A percentile compares a stretch with the other conserved stretches of the same genome.
phyloP scores from a whole-genome alignment of 2,329 filamentous ascomycete genomes.

The Neofusicoccum parvum region DNA sequence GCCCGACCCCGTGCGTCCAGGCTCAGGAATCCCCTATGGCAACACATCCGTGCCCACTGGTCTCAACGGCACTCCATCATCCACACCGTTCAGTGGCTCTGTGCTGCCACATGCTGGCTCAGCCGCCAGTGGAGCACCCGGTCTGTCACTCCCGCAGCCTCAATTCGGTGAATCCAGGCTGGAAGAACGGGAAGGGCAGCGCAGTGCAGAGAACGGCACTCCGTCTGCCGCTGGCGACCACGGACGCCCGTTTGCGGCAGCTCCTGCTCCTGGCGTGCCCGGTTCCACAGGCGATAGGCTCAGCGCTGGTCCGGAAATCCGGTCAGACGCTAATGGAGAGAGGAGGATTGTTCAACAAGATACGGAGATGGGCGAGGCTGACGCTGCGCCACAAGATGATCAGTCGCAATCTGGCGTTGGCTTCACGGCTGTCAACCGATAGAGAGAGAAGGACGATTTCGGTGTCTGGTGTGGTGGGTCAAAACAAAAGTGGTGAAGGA shows the following conservation, averaged over 20 bases:
- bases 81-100: conserved; percentile 23
- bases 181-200: conserved; percentile 23
- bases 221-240: conserved; percentile 32
- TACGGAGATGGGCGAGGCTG: conserved; percentile 43
- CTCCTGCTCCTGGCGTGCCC: conserved; percentile 13
- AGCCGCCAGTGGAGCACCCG: conserved; percentile 31
- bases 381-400: not conserved
- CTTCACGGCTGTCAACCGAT: conserved; percentile 43
- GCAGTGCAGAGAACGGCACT: conserved; percentile 26
- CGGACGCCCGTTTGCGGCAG: conserved; percentile 27
- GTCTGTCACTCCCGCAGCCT: conserved; percentile 19
- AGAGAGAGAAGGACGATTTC: too few relatives aligned
- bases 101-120: conserved; percentile 29
- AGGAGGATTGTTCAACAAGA: conserved; percentile 25
- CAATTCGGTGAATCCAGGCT: conserved; percentile 23
- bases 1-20: conserved; percentile 34
- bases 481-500: too few relatives aligned
- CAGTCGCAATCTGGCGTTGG: conserved; percentile 22
- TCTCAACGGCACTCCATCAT: conserved; percentile 32
- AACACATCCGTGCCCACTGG: conserved; percentile 29
- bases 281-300: conserved; percentile 22
- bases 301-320: conserved; percentile 24
- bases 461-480: too few relatives aligned
- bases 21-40: conserved; percentile 27
- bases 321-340: conserved; percentile 40